Evolutionary conservation across 1,139 yeast genomes (phyloP).

Genomic region (Debaryomyces fabryi): DNA sequence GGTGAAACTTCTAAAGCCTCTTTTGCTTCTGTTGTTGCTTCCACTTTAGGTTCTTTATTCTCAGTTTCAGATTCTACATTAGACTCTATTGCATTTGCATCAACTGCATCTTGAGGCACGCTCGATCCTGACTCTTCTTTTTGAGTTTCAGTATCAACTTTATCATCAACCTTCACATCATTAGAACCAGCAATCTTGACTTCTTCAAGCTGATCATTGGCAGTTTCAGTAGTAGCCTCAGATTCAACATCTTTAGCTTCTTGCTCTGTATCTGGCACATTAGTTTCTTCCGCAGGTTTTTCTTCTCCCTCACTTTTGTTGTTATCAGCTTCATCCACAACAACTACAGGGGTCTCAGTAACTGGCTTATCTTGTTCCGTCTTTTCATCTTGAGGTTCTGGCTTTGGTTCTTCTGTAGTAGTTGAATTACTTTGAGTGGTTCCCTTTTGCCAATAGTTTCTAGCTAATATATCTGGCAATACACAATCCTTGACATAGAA

Average conservation of each 20-base stretch:
- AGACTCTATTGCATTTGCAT: background rate
- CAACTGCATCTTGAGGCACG: background rate
- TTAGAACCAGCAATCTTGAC: slow-evolving; percentile 2
- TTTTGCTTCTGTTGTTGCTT: slow-evolving; percentile 11
- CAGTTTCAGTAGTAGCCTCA: background rate
- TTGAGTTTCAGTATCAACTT: slow-evolving; percentile 2
- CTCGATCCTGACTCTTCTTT: background rate
- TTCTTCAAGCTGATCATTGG: slow-evolving; percentile 4
- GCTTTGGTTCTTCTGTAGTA: slow-evolving; percentile 4
- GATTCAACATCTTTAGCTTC: background rate
- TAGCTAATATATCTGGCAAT: slow-evolving; percentile 49
- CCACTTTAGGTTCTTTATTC: slow-evolving; percentile 13
- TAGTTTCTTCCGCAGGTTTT: background rate
- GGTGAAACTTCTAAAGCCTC: slow-evolving; percentile 11
- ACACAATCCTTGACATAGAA: slow-evolving; percentile 63
- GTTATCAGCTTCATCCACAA: slow-evolving; percentile 9
- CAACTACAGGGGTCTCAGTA: slow-evolving; percentile 7
- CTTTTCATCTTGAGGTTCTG: slow-evolving; percentile 5
- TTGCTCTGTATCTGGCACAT: background rate
- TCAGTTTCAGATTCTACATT: background rate
- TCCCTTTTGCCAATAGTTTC: slow-evolving; percentile 41
- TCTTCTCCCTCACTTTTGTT: slow-evolving; percentile 9
- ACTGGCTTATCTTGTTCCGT: slow-evolving; percentile 4
- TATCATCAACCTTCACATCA: slow-evolving; percentile 7
- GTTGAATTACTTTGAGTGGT: background rate